Evolutionary conservation across 75 land plant species (phyloP), one percentile per base, ranked within the genome.

Genomic region (Selaginella moellendorffii): DNA sequence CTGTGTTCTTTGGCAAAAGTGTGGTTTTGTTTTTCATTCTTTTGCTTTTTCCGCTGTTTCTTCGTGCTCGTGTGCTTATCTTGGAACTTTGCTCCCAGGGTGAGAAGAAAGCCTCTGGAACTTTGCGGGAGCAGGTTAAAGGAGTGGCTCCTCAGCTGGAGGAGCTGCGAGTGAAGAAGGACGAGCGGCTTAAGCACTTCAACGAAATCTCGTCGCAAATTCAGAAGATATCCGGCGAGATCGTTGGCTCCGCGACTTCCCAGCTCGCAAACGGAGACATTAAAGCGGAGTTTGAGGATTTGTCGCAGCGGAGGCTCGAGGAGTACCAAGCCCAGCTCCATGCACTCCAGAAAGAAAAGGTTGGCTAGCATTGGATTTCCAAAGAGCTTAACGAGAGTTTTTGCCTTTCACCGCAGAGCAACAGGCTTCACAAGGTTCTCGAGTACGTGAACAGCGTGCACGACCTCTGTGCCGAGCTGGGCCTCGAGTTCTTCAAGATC

Each of bases 101-200:
- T 85, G 98, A 85, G n/a, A 80, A 85, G 56, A 65, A 79, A 0
- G 56, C 79, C 19, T 36, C 46, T 5, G 87, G 96, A 28, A 93
- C 98, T 12, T 79, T 93, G 70, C 88, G 81, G 65, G 96, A 88
- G 54, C 98, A 93, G 66, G 82, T 93, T 68, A 81, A n/a, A 30
- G 86, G 84, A 27, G 76, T 93, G 46, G 81, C 81, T 26, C 98
- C 98, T 1, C 68, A 69, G 27, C 62, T 93, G 68, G 90, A 93
- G 60, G 73, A 83, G 53, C 76, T 93, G 22, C 84, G 85, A 64
- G 73, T 72, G 60, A 80, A 81, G 67, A 90, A 83, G 61, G 90
- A 93, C 23, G 87, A 83, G 70, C 84, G 98, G 52, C 63, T 82
- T 2, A 78, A 73, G 53, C 87, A 83, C 27, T 85, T 93, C 66